A percentile compares a stretch with the other conserved stretches of the same genome.
phyloP scores from a whole-genome alignment of 1,284 basidiomycete species.

The Cryptococcus wingfieldii region DNA sequence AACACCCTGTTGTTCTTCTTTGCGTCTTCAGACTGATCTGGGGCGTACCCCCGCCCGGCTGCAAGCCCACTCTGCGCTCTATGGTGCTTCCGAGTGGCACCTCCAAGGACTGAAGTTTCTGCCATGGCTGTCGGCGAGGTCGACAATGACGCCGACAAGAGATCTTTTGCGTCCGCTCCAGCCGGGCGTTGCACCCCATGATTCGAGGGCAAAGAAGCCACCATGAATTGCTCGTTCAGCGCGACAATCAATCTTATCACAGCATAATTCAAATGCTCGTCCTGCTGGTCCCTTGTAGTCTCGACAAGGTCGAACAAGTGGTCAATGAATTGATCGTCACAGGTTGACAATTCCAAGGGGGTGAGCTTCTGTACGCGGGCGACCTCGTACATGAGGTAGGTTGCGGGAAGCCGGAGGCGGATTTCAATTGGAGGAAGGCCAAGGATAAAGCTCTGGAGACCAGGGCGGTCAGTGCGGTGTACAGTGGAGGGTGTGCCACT shows the following conservation, averaged over 20 bases:
- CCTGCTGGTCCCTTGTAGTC: slow-evolving; percentile 76
- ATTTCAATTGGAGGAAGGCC: slow-evolving; percentile 65
- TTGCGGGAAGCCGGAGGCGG: slow-evolving; percentile 66
- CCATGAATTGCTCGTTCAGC: slow-evolving; percentile 98
- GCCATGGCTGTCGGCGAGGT: background rate
- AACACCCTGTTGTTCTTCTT: slow-evolving; percentile 68
- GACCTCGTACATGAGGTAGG: slow-evolving; percentile 80
- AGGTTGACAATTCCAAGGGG: slow-evolving; percentile 64
- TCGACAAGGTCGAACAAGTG: slow-evolving; percentile 92
- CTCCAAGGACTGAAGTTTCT: background rate
- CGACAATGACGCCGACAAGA: background rate
- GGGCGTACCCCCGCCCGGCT: slow-evolving; percentile 4
- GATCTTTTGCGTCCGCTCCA: background rate
- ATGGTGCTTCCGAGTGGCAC: slow-evolving; percentile 21
- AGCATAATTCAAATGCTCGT: slow-evolving; percentile 90
- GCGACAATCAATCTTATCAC: slow-evolving; percentile 91
- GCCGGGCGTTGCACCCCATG: background rate
- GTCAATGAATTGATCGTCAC: slow-evolving; percentile 79
- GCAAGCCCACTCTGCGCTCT: slow-evolving; percentile 11
- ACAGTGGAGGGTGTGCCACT: slow-evolving; percentile 4
- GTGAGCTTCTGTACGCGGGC: slow-evolving; percentile 81
- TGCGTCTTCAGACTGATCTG: slow-evolving; percentile 36
- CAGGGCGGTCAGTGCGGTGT: background rate
- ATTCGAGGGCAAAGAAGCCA: slow-evolving; percentile 53
- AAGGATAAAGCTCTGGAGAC: slow-evolving; percentile 29